Conservation (phyloP, 129 eudicot species). For the Solidago caesia region DNA sequence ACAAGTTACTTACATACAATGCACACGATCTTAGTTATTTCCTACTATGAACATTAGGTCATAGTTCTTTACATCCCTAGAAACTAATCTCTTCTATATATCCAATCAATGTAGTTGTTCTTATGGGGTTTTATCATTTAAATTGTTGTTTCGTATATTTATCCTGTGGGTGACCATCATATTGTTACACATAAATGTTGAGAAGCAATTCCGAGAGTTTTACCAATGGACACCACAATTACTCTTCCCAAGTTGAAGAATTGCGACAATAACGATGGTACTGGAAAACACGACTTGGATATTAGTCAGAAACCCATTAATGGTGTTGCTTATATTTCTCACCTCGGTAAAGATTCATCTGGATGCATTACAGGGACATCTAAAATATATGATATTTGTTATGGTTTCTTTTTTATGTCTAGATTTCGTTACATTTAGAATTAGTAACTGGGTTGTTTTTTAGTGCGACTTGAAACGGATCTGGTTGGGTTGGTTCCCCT, state of each 20-base stretch:
- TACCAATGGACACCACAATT: conserved; percentile 39
- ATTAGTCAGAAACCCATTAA: conserved; percentile 35
- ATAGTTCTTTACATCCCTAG: no score
- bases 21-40: no score
- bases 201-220: conserved; percentile 54
- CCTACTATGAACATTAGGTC: no score
- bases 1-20: conserved; percentile 13
- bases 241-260: conserved; percentile 39
- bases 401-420: neutral
- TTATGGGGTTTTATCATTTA: conserved; percentile 2
- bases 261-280: conserved; percentile 27
- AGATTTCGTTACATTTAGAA: neutral
- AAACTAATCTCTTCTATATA: no score
- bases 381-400: conserved; percentile 20
- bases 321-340: conserved; percentile 32
- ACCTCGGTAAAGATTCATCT: conserved; percentile 37
- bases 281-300: conserved; percentile 23
- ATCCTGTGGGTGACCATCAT: conserved; percentile 16
- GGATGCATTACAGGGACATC: conserved; percentile 27
- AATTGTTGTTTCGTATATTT: neutral
- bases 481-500: no score
- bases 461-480: no score
- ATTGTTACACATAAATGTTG: conserved; percentile 20
- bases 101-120: neutral
- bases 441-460: neutral